Evolutionary conservation across 805 yeast genomes (phyloP), one percentile per base, ranked within the genome.

Genomic region (Saturnispora quitensis): DNA sequence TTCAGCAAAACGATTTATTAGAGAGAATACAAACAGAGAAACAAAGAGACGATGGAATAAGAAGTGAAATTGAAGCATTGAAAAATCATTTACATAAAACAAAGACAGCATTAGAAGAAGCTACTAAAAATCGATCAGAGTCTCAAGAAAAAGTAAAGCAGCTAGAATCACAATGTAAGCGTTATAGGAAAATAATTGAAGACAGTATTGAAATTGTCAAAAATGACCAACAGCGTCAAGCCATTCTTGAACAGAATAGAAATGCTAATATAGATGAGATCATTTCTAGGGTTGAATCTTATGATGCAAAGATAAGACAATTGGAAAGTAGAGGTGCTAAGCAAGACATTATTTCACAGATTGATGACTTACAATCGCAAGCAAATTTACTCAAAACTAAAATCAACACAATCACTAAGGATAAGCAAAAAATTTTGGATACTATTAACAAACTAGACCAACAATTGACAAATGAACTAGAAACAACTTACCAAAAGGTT

Each of bases 321-420:
- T 80, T 91, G 86, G 84, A 78, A 68, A 76, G 89, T 51, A 87
- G 83, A 56, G 69, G 69, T 43, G 95, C 90, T 17, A 89, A 89
- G 60, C 75, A 84, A 2, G 86, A 89, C 61, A 88, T 89, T 55
- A 86, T 86, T 95, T 82, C 82, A 60, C 86, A 86, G 86, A 87
- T 89, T 56, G 97, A 89, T 61, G 88, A 82, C 58, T 95, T 88
- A 27, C 96, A 89, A 64, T 89, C 85, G 73, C 88, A 89, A 63
- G 97, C 89, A 62, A 65, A 74, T 8, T 74, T 90, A 4, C 73
- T 91, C 61, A 83, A 79, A 58, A 75, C 78, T 8, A 89, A 88
- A 90, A 85, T 91, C 56, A 77, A 75, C 55, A 89, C 96, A 5
- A 89, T 90, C 58, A 95, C 86, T 59, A 86, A 81, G 67, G 97